A percentile compares a stretch with the other conserved stretches of the same genome.
These are phyloP conservation scores for Ilyonectria mors-panacis DNA, from an alignment of 2,329 filamentous ascomycete genomes.

Conservation along the genomic window DNA sequence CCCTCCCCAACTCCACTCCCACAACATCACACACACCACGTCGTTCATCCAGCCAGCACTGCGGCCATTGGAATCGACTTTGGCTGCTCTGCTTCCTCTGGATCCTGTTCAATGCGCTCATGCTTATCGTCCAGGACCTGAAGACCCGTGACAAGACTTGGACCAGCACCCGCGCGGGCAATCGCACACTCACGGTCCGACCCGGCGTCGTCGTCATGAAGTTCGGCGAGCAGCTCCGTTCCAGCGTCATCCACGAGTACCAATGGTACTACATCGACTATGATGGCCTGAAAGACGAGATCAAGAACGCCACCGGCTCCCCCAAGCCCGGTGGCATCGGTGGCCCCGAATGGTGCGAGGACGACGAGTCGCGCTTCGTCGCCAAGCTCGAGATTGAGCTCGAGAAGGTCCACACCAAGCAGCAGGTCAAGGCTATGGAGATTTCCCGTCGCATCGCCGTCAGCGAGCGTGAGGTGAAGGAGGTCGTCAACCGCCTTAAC, in stretches of 20 bases:
- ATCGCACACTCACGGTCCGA: conserved; percentile 52
- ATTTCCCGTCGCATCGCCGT: conserved; percentile 91
- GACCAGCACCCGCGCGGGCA: conserved; percentile 53
- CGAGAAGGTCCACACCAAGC: conserved; percentile 97
- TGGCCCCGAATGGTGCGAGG: conserved; percentile 84
- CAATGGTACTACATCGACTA: conserved; percentile 99
- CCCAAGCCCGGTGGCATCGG: conserved; percentile 58
- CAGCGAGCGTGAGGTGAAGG: conserved; percentile 90
- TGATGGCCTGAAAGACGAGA: conserved; percentile 89
- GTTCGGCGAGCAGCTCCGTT: conserved; percentile 97
- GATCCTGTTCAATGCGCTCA: conserved; percentile 49
- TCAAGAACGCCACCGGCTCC: conserved; percentile 79
- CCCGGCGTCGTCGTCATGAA: conserved; percentile 76
- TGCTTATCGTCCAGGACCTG: conserved; percentile 70
- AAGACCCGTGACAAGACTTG: conserved; percentile 60
- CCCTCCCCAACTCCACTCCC: background rate
- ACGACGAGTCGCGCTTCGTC: conserved; percentile 92
- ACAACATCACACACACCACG: background rate
- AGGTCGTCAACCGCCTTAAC: conserved; percentile 84
- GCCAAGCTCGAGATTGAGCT: conserved; percentile 89
- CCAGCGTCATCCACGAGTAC: conserved; percentile 96
- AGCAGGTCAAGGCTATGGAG: conserved; percentile 97
- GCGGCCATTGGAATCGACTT: background rate
- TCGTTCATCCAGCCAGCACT: background rate
- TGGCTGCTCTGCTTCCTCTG: conserved; percentile 24